A percentile compares a stretch with the other conserved stretches of the same genome.
Conservation (phyloP, 306 rosid species). For the Psophocarpus tetragonolobus region DNA sequence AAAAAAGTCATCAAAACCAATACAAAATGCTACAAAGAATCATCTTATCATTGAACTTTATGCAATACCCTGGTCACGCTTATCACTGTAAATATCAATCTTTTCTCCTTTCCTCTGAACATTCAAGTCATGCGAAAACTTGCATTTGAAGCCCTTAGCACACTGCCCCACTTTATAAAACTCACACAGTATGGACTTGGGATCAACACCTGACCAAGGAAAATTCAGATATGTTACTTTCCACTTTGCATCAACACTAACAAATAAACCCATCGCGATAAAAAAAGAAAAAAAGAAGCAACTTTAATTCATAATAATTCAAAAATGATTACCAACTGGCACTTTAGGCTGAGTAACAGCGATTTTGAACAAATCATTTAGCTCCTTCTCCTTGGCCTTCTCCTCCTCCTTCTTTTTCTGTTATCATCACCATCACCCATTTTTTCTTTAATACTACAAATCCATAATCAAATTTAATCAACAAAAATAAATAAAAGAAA, state of each 20-base stretch:
- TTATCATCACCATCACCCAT: conserved; percentile 23
- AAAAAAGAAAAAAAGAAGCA: not conserved
- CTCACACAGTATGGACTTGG: conserved; percentile 93
- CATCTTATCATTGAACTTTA: not conserved
- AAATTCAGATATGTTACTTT: not conserved
- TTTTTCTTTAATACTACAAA: not conserved
- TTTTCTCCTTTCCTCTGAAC: conserved; percentile 98
- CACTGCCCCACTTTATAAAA: conserved; percentile 92
- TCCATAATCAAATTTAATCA: not conserved
- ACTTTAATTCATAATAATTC: not conserved
- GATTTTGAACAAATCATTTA: conserved; percentile 65
- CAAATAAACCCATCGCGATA: not conserved
- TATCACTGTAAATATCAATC: conserved; percentile 92
- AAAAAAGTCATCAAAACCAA: not conserved
- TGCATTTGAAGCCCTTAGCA: conserved; percentile 95
- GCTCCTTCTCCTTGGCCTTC: conserved; percentile 89
- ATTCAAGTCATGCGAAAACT: conserved; percentile 95
- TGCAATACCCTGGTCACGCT: conserved; percentile 74
- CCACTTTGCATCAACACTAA: not conserved
- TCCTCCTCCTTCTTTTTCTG: conserved; percentile 99
- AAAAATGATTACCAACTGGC: conserved; percentile 67
- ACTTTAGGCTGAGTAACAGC: conserved; percentile 38
- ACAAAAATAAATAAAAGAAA: not conserved
- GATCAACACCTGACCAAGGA: conserved; percentile 86
- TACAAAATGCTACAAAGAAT: not conserved